Conservation (phyloP, 2,329 filamentous ascomycete species). For the Pseudogymnoascus sp. region DNA sequence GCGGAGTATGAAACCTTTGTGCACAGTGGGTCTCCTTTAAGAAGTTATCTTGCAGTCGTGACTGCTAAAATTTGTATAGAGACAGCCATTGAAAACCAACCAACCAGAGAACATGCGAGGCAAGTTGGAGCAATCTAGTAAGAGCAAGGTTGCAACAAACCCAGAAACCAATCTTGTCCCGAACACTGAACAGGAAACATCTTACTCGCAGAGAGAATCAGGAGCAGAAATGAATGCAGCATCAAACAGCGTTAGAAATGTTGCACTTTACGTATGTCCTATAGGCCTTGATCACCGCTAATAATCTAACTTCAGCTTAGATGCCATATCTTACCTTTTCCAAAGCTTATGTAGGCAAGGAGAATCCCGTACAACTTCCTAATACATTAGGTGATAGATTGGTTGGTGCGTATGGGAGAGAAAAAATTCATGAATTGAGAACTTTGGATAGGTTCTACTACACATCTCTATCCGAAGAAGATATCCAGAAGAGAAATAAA, state of each 20-base stretch:
- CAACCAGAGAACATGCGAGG: neutral
- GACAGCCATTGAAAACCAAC: neutral
- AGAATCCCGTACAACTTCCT: neutral
- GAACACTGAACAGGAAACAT: neutral
- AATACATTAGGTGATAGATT: neutral
- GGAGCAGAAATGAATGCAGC: neutral
- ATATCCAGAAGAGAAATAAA: neutral
- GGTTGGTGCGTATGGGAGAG: neutral
- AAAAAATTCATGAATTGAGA: neutral
- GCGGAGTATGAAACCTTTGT: neutral
- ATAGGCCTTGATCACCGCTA: too few relatives aligned
- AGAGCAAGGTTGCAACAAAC: neutral
- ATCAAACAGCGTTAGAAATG: neutral
- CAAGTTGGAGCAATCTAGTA: neutral
- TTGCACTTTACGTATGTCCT: neutral
- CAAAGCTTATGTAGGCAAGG: neutral
- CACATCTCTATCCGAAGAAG: neutral
- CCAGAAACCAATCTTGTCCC: neutral
- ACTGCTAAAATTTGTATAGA: neutral
- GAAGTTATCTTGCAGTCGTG: too few relatives aligned
- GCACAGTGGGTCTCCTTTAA: neutral
- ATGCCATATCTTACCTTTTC: constrained; percentile 1
- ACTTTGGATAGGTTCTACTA: neutral
- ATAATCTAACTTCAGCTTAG: neutral
- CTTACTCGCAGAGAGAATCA: neutral